phyloP scores from a whole-genome alignment of 257 asterid species.

The Plantago major region DNA sequence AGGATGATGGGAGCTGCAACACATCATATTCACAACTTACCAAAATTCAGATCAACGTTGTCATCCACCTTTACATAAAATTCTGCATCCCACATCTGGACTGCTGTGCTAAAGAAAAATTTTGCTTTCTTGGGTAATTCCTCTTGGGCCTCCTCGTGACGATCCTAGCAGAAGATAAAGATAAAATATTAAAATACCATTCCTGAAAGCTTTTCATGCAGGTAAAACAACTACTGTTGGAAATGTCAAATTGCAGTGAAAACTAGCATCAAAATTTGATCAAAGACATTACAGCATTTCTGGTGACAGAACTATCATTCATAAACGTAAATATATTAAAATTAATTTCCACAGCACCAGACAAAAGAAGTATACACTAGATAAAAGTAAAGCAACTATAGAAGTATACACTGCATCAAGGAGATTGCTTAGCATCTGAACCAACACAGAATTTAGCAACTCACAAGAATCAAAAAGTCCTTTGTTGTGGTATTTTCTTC shows the following conservation, averaged over 20 bases:
- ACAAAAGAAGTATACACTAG: background rate
- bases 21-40: constrained; percentile 34
- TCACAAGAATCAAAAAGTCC: constrained; percentile 85
- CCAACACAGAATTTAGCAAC: constrained; percentile 22
- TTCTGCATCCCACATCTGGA: constrained; percentile 92
- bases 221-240: background rate
- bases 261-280: background rate
- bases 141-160: constrained; percentile 90
- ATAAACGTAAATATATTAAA: background rate
- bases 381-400: background rate
- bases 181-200: constrained; percentile 2
- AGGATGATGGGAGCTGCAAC: constrained; percentile 6
- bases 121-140: constrained; percentile 83
- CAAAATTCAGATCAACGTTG: constrained; percentile 65
- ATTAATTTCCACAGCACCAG: background rate
- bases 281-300: background rate
- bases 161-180: constrained; percentile 42
- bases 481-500: constrained; percentile 58
- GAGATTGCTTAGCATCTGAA: constrained; percentile 11
- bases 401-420: constrained; percentile 6
- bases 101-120: constrained; percentile 74
- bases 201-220: constrained; percentile 4
- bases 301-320: background rate
- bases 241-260: background rate
- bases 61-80: constrained; percentile 81